Percentiles rank a stretch among this genome's conserved stretches.
Evolutionary conservation across 768 basidiomycete species (phyloP).

Genomic region (Leccinellum rugosiceps): DNA sequence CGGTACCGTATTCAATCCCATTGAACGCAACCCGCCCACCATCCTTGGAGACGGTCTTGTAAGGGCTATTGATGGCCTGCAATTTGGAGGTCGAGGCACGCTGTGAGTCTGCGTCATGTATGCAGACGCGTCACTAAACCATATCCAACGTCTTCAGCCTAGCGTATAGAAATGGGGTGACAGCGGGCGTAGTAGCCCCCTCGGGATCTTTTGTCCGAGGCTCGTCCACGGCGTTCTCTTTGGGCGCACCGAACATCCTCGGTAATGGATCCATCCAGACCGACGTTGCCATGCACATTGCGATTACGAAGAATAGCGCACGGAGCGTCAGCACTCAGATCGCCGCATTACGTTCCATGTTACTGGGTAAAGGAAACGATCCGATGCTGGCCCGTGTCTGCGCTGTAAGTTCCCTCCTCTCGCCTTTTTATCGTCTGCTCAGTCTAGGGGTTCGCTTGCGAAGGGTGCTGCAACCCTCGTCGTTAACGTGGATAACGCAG

Average conservation of each 20-base stretch:
- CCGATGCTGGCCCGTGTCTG: conserved; percentile 16
- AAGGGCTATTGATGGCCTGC: conserved; percentile 43
- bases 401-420: conserved; percentile 2
- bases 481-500: conserved; percentile 63
- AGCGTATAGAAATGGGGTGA: conserved; percentile 68
- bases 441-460: background rate
- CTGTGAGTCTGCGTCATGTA: conserved; percentile 18
- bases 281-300: conserved; percentile 61
- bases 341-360: conserved; percentile 56
- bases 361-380: conserved; percentile 53
- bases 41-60: conserved; percentile 8
- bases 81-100: conserved; percentile 13
- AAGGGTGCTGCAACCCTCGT: conserved; percentile 67
- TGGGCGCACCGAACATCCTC: conserved; percentile 38
- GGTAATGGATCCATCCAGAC: conserved; percentile 36
- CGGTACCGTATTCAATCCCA: conserved; percentile 57
- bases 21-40: conserved; percentile 40
- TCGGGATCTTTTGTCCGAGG: conserved; percentile 54
- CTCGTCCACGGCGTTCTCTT: conserved; percentile 58
- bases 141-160: conserved; percentile 37
- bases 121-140: background rate
- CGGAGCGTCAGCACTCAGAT: conserved; percentile 67
- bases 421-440: background rate
- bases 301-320: conserved; percentile 38
- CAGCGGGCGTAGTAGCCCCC: conserved; percentile 53